A percentile compares a stretch with the other conserved stretches of the same genome.
These are phyloP conservation scores for Crotalaria pallida DNA, from an alignment of 306 rosid species.

Conservation along the genomic window DNA sequence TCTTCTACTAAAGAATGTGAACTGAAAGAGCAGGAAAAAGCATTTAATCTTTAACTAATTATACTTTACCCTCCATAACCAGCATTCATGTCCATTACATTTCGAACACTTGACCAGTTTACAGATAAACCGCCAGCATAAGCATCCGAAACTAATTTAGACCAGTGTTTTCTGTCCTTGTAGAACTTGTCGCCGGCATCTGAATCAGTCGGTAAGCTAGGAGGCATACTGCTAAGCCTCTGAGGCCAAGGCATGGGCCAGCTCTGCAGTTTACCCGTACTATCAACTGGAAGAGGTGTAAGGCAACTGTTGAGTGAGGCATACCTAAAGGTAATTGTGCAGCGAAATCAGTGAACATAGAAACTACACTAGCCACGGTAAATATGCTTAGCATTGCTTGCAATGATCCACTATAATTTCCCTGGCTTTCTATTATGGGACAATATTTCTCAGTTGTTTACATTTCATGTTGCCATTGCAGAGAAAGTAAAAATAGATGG, in stretches of 20 bases:
- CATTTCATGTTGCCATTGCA: neutral
- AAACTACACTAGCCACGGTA: neutral
- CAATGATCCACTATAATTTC: neutral
- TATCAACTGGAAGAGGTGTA: constrained; percentile 58
- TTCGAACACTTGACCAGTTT: constrained; percentile 74
- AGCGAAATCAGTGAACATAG: constrained; percentile 18
- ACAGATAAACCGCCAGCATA: constrained; percentile 47
- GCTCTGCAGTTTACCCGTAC: constrained; percentile 34
- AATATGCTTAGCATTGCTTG: neutral
- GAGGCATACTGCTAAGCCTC: constrained; percentile 71
- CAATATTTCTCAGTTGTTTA: neutral
- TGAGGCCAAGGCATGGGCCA: constrained; percentile 93
- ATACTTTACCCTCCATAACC: constrained; percentile 88
- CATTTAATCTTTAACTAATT: neutral
- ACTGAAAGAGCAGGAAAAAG: neutral
- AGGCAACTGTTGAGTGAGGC: constrained; percentile 55
- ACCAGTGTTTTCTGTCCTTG: constrained; percentile 66
- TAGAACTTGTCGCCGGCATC: constrained; percentile 41
- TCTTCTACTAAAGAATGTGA: constrained; percentile 1
- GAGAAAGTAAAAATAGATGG: constrained; percentile 10
- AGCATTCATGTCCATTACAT: constrained; percentile 95
- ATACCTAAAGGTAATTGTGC: constrained; percentile 53
- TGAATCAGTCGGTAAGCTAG: constrained; percentile 46
- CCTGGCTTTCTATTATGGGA: neutral
- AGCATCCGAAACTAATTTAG: constrained; percentile 54